phyloP scores from a whole-genome alignment of 2,329 filamentous ascomycete genomes.

The Colletotrichum godetiae region DNA sequence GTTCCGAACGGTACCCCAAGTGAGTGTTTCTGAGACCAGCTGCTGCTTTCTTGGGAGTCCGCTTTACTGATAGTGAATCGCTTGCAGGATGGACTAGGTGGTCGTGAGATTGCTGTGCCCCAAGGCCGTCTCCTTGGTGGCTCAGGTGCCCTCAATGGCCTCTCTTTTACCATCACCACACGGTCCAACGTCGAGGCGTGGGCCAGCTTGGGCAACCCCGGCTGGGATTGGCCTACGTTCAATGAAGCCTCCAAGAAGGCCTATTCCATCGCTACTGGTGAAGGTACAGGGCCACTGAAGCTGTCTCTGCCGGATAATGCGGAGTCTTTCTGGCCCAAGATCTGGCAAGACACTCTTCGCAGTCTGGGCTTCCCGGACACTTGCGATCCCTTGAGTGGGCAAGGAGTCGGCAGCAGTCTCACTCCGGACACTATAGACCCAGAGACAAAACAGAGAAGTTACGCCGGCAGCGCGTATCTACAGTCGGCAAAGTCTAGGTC shows the following conservation, averaged over 20 bases:
- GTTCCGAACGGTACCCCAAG: slow-evolving; percentile 41
- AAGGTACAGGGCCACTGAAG: slow-evolving; percentile 33
- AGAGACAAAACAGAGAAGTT: slow-evolving; percentile 40
- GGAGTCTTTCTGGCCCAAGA: slow-evolving; percentile 31
- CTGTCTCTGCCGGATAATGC: slow-evolving; percentile 32
- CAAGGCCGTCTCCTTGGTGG: slow-evolving; percentile 41
- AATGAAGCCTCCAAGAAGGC: slow-evolving; percentile 33
- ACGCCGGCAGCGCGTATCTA: slow-evolving; percentile 40
- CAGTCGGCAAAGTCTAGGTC: slow-evolving; percentile 33
- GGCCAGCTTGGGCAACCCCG: slow-evolving; percentile 42
- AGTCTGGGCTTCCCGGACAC: slow-evolving; percentile 35
- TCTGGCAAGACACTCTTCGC: slow-evolving; percentile 39
- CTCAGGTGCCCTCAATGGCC: slow-evolving; percentile 44
- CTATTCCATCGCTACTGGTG: slow-evolving; percentile 18
- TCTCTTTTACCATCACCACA: slow-evolving; percentile 39
- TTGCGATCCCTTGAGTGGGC: slow-evolving; percentile 40
- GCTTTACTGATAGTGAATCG: neutral
- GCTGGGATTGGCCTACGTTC: slow-evolving; percentile 41
- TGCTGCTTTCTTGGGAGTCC: neutral
- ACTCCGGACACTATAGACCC: slow-evolving; percentile 41
- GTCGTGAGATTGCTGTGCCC: slow-evolving; percentile 36
- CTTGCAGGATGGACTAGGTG: slow-evolving; percentile 30
- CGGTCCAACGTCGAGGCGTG: slow-evolving; percentile 41
- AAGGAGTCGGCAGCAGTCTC: slow-evolving; percentile 33
- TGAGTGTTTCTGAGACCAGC: neutral